phyloP scores from a whole-genome alignment of 1,284 basidiomycete species.

The Cryptococcus sp. region DNA sequence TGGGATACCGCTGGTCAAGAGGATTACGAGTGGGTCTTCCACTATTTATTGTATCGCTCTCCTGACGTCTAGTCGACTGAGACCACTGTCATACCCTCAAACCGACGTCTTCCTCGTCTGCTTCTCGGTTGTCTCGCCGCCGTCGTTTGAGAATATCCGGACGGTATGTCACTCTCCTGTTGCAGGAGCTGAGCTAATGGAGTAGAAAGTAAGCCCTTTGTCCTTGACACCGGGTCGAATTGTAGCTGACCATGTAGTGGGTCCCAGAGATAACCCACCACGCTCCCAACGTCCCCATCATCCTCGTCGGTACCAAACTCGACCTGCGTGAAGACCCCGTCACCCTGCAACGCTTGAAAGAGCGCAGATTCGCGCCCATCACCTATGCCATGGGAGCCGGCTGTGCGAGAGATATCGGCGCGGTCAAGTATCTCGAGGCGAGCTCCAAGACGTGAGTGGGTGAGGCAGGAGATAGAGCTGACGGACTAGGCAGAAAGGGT shows the following conservation, averaged over 20 bases:
- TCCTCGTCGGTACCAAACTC: conserved; percentile 68
- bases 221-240: not conserved
- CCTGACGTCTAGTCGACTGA: conserved; percentile 79
- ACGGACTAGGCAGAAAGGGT: conserved; percentile 33
- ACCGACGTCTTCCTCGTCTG: conserved; percentile 99
- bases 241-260: conserved; percentile 58
- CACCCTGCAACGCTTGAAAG: conserved; percentile 86
- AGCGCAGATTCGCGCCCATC: conserved; percentile 93
- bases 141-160: conserved; percentile 75
- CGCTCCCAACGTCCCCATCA: conserved; percentile 34
- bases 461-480: not conserved
- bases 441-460: conserved; percentile 59
- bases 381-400: conserved; percentile 48
- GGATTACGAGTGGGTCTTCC: conserved; percentile 56
- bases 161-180: conserved; percentile 17
- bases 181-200: not conserved
- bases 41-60: too few relatives aligned
- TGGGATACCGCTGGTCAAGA: conserved; percentile 75
- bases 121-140: conserved; percentile 94
- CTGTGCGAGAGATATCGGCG: conserved; percentile 78
- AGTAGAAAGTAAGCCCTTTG: conserved; percentile 64
- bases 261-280: conserved; percentile 95
- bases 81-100: conserved; percentile 96
- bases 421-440: conserved; percentile 94
- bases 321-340: conserved; percentile 91